These are phyloP conservation scores for Apiotrichum sp. DNA, from an alignment of 1,284 basidiomycete genomes.

Conservation along the genomic window DNA sequence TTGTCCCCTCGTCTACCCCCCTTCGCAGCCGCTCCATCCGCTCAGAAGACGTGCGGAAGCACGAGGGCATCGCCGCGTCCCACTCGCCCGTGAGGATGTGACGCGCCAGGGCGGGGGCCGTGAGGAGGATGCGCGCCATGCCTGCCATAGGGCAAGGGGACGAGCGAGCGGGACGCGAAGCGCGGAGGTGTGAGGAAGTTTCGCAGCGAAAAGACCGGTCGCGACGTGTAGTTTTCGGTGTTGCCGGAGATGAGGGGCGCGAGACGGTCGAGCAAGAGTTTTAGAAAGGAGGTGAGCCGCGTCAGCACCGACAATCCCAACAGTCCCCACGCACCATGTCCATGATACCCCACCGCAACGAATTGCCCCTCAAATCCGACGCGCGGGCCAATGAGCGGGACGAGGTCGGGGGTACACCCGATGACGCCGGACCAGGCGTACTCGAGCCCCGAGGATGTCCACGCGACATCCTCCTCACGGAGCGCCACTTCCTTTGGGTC, in stretches of 20 bases:
- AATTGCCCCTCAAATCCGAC: slow-evolving; percentile 34
- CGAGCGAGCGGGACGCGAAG: too few species aligned
- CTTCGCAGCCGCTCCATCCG: slow-evolving; percentile 21
- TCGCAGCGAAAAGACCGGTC: too few species aligned
- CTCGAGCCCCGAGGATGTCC: slow-evolving; percentile 22
- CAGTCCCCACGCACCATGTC: slow-evolving; percentile 29
- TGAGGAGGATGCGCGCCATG: slow-evolving; percentile 43
- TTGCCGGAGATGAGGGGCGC: too few species aligned
- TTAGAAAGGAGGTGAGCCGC: too few species aligned
- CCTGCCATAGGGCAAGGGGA: slow-evolving; percentile 5
- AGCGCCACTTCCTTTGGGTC: too few species aligned
- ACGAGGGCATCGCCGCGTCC: slow-evolving; percentile 28
- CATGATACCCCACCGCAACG: slow-evolving; percentile 36
- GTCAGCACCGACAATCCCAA: too few species aligned
- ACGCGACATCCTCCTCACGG: too few species aligned
- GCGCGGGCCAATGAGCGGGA: slow-evolving; percentile 34
- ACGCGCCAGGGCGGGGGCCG: slow-evolving; percentile 33
- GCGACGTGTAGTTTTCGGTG: too few species aligned
- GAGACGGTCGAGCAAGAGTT: too few species aligned
- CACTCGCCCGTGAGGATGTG: slow-evolving; percentile 29
- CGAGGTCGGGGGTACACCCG: slow-evolving; percentile 34
- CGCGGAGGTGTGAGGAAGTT: too few species aligned
- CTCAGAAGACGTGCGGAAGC: slow-evolving; percentile 29
- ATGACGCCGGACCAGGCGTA: slow-evolving; percentile 39
- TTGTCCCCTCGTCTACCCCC: neutral